These are phyloP conservation scores for Serendipita sp. DNA, from an alignment of 768 basidiomycete genomes.

Conservation along the genomic window DNA sequence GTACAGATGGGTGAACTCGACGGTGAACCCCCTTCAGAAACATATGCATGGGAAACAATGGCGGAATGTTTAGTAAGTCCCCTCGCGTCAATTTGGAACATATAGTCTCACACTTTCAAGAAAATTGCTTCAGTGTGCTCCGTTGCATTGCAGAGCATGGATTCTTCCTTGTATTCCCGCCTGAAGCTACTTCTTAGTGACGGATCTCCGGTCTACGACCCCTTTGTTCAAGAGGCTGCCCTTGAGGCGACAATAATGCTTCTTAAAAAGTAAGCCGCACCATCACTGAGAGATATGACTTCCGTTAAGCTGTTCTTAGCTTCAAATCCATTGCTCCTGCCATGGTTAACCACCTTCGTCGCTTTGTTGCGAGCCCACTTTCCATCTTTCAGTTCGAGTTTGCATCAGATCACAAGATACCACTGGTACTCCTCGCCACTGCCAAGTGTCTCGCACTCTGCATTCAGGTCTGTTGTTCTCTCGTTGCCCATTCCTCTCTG, in stretches of 20 bases:
- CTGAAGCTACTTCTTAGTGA: slow-evolving; percentile 65
- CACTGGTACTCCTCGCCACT: slow-evolving; percentile 66
- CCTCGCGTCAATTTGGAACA: slow-evolving; percentile 14
- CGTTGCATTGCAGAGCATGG: slow-evolving; percentile 50
- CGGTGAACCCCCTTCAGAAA: slow-evolving; percentile 58
- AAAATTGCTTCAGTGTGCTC: slow-evolving; percentile 78
- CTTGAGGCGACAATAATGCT: slow-evolving; percentile 71
- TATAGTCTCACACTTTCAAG: slow-evolving; percentile 24
- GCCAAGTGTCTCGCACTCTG: slow-evolving; percentile 84
- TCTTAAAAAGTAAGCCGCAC: slow-evolving; percentile 50
- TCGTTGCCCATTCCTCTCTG: not conserved
- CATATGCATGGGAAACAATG: slow-evolving; percentile 89
- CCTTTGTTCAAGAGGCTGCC: slow-evolving; percentile 77
- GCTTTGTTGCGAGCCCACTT: slow-evolving; percentile 76
- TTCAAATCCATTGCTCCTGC: slow-evolving; percentile 64
- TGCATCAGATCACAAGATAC: slow-evolving; percentile 51
- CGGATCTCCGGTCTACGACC: slow-evolving; percentile 65
- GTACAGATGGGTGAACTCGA: slow-evolving; percentile 74
- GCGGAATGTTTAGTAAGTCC: slow-evolving; percentile 60
- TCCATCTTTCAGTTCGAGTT: slow-evolving; percentile 82
- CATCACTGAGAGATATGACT: not conserved
- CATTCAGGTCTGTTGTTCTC: slow-evolving; percentile 42
- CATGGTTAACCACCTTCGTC: slow-evolving; percentile 65
- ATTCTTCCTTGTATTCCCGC: slow-evolving; percentile 49
- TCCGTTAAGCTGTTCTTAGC: slow-evolving; percentile 24